Percentiles rank a stretch among this genome's conserved stretches.
These are phyloP conservation scores for Euptelea pleiosperma DNA, from an alignment of 164 flowering plant species.

Conservation along the genomic window DNA sequence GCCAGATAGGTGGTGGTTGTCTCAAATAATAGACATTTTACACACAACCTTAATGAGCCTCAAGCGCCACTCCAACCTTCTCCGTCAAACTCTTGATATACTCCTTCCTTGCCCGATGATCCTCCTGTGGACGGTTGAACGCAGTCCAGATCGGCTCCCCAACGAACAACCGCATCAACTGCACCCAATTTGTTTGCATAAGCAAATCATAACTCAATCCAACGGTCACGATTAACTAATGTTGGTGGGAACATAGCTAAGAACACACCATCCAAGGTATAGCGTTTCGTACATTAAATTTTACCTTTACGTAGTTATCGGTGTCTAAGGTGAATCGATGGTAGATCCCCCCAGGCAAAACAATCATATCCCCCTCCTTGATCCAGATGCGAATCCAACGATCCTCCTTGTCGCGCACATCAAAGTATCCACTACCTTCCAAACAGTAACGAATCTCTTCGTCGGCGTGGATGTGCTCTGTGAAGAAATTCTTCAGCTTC, in stretches of 20 bases:
- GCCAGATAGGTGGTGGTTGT: no score
- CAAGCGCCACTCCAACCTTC: conserved; percentile 35
- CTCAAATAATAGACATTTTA: no score
- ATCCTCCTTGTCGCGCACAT: conserved; percentile 79
- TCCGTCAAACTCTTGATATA: conserved; percentile 38
- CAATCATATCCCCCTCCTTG: conserved; percentile 79
- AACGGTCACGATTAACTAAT: no score
- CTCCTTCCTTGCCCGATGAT: conserved; percentile 78
- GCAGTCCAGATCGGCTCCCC: conserved; percentile 95
- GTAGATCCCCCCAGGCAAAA: conserved; percentile 92
- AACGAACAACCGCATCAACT: conserved; percentile 89
- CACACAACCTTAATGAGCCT: conserved; percentile 73
- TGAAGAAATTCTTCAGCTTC: conserved; percentile 84
- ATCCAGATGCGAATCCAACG: conserved; percentile 89
- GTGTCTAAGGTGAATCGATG: conserved; percentile 92
- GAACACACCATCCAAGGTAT: background rate
- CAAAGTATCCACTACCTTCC: conserved; percentile 90
- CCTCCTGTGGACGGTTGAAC: conserved; percentile 81
- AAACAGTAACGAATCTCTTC: conserved; percentile 95
- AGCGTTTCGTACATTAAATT: background rate
- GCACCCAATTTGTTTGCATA: conserved; percentile 12
- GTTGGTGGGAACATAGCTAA: no score
- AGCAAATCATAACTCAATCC: no score
- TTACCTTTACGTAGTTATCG: conserved; percentile 75
- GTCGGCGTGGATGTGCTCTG: conserved; percentile 84